These are phyloP conservation scores for Bacidia rubella DNA, from an alignment of 495 filamentous ascomycete genomes.

Conservation along the genomic window DNA sequence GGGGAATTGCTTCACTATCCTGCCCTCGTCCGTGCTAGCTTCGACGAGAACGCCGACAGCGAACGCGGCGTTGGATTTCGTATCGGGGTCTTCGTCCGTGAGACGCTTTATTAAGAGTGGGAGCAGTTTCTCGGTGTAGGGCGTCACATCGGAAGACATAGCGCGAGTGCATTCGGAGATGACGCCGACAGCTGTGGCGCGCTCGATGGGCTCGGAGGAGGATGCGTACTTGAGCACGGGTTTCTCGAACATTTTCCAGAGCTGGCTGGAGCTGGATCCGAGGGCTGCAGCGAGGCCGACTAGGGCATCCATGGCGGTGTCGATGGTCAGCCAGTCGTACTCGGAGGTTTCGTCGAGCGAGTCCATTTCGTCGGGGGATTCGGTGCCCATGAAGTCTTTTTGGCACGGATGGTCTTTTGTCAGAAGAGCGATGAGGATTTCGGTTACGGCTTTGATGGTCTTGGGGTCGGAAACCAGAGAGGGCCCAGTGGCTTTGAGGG, in stretches of 20 bases:
- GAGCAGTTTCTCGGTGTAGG: constrained; percentile 59
- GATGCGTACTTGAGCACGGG: constrained; percentile 76
- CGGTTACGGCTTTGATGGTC: constrained; percentile 48
- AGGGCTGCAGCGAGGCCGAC: constrained; percentile 71
- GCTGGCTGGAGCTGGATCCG: constrained; percentile 63
- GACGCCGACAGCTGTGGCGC: constrained; percentile 75
- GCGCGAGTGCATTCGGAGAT: constrained; percentile 82
- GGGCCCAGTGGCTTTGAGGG: constrained; percentile 82
- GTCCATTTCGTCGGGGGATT: constrained; percentile 54
- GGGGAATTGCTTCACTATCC: constrained; percentile 58
- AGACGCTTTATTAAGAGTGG: constrained; percentile 78
- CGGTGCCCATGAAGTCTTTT: constrained; percentile 58
- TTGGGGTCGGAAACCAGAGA: constrained; percentile 60
- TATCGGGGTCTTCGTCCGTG: constrained; percentile 78
- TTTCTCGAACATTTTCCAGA: constrained; percentile 91
- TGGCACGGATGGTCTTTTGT: constrained; percentile 87
- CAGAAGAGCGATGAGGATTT: constrained; percentile 57
- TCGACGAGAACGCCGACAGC: constrained; percentile 72
- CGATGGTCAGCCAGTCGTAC: constrained; percentile 93
- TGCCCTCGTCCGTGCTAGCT: constrained; percentile 56
- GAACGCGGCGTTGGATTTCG: constrained; percentile 88
- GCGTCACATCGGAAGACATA: constrained; percentile 69
- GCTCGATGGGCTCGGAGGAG: constrained; percentile 71
- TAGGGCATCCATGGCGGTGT: constrained; percentile 82
- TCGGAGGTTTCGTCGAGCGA: constrained; percentile 73